Base-by-base conservation (phyloP, 2,329 filamentous ascomycete species). In the Cercospora zeae-maydis region DNA sequence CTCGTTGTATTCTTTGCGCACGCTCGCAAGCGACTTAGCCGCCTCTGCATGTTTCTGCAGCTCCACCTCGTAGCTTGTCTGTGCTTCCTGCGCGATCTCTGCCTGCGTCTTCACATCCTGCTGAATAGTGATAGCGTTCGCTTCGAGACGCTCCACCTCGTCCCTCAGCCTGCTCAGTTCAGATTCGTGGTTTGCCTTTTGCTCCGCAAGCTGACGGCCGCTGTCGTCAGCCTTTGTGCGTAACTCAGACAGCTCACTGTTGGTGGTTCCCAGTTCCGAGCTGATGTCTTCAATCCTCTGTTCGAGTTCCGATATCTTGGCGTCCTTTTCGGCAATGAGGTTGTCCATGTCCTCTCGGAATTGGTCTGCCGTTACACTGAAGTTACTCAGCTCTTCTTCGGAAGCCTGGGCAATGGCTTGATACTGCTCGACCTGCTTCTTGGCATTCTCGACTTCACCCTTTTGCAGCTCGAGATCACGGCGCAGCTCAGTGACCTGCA, bases 41-140 rank as follows among this genome's bases (percentile, higher is more conserved):
- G 93, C 95, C 68, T 97, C 92, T 1, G 93, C 93, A 77, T 99
- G 95, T 79, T 95, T 97, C 71, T 96, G 85, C 10, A 99, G 83
- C 75, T 99, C 95, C 66, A 88, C 88, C 76, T 99, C 96, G 74
- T 99, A 99, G 69, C 95, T 93, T 73, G 96, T 89, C 75, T 99
- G 95, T 3, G 95, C 92, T 75, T 92, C 90, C 58, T 92, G 88
- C 2, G 95, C 92, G 72, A 99, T 98, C 49, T 96, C 90, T 30
- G 93, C 93, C 76, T 99, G 95, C 0, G 91, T 88, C 65, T 95
- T 93, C 45, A 98, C 85, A 71, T 98, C 93, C 71, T 96, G 90
- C 74, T 96, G 91, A 73, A 96, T 90, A 73, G 90, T 92, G 68
- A 91, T 88, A 33, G 91, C 88, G 55, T 92, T 88, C 64, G 92